A percentile compares a stretch with the other conserved stretches of the same genome.
phyloP scores from a whole-genome alignment of 345 rosid species.

The Turnera subulata region DNA sequence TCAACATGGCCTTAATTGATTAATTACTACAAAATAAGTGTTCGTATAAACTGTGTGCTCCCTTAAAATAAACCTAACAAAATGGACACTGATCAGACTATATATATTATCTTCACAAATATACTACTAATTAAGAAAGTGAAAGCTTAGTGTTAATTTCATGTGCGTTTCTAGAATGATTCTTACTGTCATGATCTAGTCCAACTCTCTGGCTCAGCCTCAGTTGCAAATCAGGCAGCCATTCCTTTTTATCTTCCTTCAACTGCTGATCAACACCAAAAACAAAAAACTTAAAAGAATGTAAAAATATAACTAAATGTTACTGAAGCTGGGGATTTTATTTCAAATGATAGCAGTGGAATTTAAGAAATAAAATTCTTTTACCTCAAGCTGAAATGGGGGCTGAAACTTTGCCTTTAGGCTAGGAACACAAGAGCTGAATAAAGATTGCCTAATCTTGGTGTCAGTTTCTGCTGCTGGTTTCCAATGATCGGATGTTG shows the following conservation, averaged over 20 bases:
- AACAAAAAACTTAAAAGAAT: background rate
- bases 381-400: constrained; percentile 31
- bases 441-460: constrained; percentile 16
- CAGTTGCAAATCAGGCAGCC: constrained; percentile 40
- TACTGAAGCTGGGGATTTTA: background rate
- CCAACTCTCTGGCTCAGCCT: constrained; percentile 38
- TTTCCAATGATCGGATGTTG: background rate
- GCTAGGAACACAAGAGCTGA: constrained; percentile 11
- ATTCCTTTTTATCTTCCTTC: constrained; percentile 28
- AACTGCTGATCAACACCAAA: constrained; percentile 16
- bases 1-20: constrained; percentile 2
- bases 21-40: background rate
- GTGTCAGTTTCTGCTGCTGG: constrained; percentile 10
- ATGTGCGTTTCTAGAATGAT: constrained; percentile 19
- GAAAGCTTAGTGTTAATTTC: constrained; percentile 43
- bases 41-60: background rate
- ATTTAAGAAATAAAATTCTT: background rate
- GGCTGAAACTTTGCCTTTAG: constrained; percentile 18
- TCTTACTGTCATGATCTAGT: constrained; percentile 20
- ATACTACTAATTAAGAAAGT: constrained; percentile 28
- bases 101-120: too few relatives aligned
- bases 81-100: too few relatives aligned
- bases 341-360: too few relatives aligned
- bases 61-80: background rate
- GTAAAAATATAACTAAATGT: background rate